Evolutionary conservation across 805 yeast species (phyloP).

Genomic region (Maudiozyma barnettii): DNA sequence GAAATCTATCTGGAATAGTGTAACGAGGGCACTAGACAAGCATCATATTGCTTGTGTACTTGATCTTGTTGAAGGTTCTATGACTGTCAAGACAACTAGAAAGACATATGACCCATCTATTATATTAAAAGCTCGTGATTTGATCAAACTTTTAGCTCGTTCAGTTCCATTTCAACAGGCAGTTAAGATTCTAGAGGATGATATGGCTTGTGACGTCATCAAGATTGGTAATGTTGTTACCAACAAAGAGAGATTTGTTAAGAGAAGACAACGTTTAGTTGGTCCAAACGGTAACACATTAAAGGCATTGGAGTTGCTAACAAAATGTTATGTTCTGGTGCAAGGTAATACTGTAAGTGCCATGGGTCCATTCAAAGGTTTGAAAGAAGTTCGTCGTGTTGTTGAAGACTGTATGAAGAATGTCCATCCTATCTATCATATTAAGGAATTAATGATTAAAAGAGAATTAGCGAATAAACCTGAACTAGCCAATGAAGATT

Average conservation of each 20-base stretch:
- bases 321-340: slow-evolving; percentile 91
- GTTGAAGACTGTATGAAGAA: slow-evolving; percentile 97
- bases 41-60: slow-evolving; percentile 74
- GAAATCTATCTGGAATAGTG: slow-evolving; percentile 87
- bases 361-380: slow-evolving; percentile 93
- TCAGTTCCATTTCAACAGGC: slow-evolving; percentile 98
- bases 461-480: slow-evolving; percentile 92
- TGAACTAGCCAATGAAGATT: slow-evolving; percentile 88
- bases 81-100: slow-evolving; percentile 93
- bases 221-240: slow-evolving; percentile 85
- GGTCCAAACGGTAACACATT: slow-evolving; percentile 97
- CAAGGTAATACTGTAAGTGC: slow-evolving; percentile 96
- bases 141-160: slow-evolving; percentile 86
- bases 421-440: slow-evolving; percentile 94
- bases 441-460: slow-evolving; percentile 94
- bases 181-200: slow-evolving; percentile 81
- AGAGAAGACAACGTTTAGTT: slow-evolving; percentile 90
- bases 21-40: slow-evolving; percentile 66
- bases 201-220: slow-evolving; percentile 89
- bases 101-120: slow-evolving; percentile 93
- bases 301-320: slow-evolving; percentile 87
- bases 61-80: slow-evolving; percentile 90
- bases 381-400: slow-evolving; percentile 84
- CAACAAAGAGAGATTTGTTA: slow-evolving; percentile 88
- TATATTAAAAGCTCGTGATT: slow-evolving; percentile 87